Evolutionary conservation across 495 filamentous ascomycete genomes (phyloP).

Genomic region (Neurospora sp.): DNA sequence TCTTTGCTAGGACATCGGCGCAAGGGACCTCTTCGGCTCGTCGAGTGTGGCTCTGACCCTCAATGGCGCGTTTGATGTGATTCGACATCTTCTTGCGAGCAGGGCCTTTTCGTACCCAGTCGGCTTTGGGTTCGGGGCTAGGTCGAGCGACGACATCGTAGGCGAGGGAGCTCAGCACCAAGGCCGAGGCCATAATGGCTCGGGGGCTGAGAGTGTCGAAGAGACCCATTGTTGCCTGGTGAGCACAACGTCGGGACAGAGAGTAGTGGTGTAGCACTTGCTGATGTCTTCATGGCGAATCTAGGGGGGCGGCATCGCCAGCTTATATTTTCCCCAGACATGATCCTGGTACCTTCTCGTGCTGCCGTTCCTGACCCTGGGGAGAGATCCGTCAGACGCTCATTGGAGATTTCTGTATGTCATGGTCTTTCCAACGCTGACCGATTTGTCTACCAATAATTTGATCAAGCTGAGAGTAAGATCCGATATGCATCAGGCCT

Average conservation of each 20-base stretch:
- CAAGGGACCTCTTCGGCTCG: constrained; percentile 6
- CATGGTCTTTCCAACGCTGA: neutral
- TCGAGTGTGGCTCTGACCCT: constrained; percentile 5
- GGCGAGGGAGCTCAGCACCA: constrained; percentile 12
- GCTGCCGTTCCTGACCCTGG: neutral
- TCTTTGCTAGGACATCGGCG: constrained; percentile 10
- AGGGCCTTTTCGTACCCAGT: constrained; percentile 9
- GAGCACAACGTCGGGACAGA: neutral
- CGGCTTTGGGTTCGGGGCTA: constrained; percentile 8
- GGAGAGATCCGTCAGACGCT: neutral
- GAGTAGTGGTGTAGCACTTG: neutral
- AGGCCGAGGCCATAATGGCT: constrained; percentile 11
- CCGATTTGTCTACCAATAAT: neutral
- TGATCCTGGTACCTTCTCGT: neutral
- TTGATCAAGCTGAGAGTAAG: neutral
- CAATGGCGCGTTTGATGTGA: constrained; percentile 14
- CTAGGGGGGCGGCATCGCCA: neutral
- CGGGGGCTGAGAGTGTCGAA: constrained; percentile 14
- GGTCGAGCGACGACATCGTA: constrained; percentile 13
- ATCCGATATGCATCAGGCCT: neutral
- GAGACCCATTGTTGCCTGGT: constrained; percentile 9
- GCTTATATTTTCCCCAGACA: neutral
- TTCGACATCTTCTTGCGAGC: constrained; percentile 16
- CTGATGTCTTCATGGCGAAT: neutral
- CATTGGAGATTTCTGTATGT: neutral